Evolutionary conservation across 2,329 filamentous ascomycete genomes (phyloP), one percentile per base, ranked within the genome.

Genomic region (Colletotrichum musae): DNA sequence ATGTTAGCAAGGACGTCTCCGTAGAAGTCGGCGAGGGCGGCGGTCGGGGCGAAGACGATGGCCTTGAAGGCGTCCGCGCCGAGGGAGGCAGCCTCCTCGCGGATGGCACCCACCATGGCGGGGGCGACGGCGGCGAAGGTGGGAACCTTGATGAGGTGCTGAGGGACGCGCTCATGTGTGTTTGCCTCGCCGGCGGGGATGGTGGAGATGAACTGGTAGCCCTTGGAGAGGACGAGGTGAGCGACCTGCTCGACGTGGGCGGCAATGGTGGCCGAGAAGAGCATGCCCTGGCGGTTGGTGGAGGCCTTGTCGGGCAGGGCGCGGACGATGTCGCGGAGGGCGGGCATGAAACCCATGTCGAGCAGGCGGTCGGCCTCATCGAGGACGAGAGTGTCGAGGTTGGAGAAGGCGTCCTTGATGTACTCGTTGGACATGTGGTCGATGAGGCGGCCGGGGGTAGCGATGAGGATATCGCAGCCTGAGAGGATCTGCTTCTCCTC

Each of bases 221-320:
- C 81, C 12, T 84, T 87, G 71, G 90, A 89, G 76, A 96, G 88
- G 2, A 91, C 93, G 53, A 87, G 78, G 48, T 88, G 86, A 47
- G 94, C 92, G 64, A 97, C 87, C 69, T 91, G 89, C 76, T 94
- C 87, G 61, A 97, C 92, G 77, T 95, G 94, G 26, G 89, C 88
- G 47, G 89, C 91, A 80, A 97, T 92, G 21, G 94, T 97, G 10
- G 94, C 94, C 4, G 92, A 94, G 85, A 96, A 97, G 54, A 96
- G 89, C 85, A 93, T 94, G 58, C 94, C 94, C 72, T 91, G 90
- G 59, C 88, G 81, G 66, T 90, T 84, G 32, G 89, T 87, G 59
- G 85, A 79, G 2, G 82, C 78, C 77, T 91, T 89, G 70, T 87
- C 80, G 0, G 93, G 93, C 4, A 97, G 84, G 12, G 90, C 88